These are phyloP conservation scores for Lentinula sp. DNA, from an alignment of 768 basidiomycete genomes.

Conservation along the genomic window DNA sequence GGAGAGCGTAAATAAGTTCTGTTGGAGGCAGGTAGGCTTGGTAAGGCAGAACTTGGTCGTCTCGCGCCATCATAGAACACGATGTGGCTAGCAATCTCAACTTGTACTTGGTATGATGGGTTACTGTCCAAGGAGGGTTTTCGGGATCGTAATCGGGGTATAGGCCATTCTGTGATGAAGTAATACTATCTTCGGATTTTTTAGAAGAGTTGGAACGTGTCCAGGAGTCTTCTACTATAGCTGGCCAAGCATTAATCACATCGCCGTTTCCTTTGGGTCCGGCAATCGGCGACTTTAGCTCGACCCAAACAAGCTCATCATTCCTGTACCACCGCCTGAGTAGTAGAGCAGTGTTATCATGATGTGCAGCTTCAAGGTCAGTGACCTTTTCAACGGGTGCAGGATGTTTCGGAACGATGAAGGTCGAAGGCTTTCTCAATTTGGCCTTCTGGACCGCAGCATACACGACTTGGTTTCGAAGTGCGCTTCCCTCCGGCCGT, in stretches of 20 bases:
- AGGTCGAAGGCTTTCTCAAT: conserved; percentile 20
- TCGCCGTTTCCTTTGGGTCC: conserved; percentile 30
- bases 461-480: conserved; percentile 16
- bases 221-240: conserved; percentile 46
- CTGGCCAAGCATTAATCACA: conserved; percentile 71
- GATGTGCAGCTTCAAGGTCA: conserved; percentile 55
- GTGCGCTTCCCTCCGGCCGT: neutral
- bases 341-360: conserved; percentile 30
- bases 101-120: conserved; percentile 59
- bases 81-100: conserved; percentile 61
- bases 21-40: conserved; percentile 57
- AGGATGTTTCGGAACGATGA: conserved; percentile 28
- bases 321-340: conserved; percentile 59
- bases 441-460: conserved; percentile 34
- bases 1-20: conserved; percentile 45
- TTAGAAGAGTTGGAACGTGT: neutral
- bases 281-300: conserved; percentile 43
- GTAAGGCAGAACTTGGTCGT: conserved; percentile 66
- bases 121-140: conserved; percentile 47
- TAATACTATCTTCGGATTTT: neutral
- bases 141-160: conserved; percentile 14
- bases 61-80: conserved; percentile 40
- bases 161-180: conserved; percentile 3
- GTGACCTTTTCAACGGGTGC: conserved; percentile 58
- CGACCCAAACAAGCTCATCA: conserved; percentile 70